These are phyloP conservation scores for Kregervanrija delftensis DNA, from an alignment of 805 yeast species.

Conservation along the genomic window DNA sequence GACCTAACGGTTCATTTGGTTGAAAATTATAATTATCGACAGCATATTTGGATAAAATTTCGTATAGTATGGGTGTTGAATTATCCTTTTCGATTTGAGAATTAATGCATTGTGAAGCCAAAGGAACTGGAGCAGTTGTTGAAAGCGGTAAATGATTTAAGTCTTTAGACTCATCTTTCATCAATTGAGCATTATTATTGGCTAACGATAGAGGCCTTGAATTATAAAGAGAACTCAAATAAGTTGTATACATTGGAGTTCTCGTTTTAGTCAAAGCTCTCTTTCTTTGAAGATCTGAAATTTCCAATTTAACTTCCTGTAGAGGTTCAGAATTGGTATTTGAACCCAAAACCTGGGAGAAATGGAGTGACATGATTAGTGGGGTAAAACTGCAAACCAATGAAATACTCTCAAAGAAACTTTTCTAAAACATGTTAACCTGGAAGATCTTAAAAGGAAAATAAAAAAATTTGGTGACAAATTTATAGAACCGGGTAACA, in stretches of 20 bases:
- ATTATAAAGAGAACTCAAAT: conserved; percentile 2
- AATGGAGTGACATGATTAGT: conserved; percentile 21
- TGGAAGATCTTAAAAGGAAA: too few relatives aligned
- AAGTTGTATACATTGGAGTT: conserved; percentile 3
- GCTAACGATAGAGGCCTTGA: too few relatives aligned
- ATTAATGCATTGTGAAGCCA: conserved; percentile 60
- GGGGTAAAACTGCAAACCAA: too few relatives aligned
- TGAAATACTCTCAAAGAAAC: too few relatives aligned
- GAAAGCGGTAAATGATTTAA: conserved; percentile 43
- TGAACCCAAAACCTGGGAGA: conserved; percentile 24
- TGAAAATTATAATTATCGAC: conserved; percentile 62
- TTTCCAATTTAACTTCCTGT: neutral
- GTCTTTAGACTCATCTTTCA: conserved; percentile 1
- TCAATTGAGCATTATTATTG: too few relatives aligned
- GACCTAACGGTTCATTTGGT: conserved; percentile 34
- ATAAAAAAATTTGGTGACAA: too few relatives aligned
- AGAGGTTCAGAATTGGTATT: neutral
- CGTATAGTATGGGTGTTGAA: conserved; percentile 50
- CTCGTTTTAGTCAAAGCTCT: conserved; percentile 19
- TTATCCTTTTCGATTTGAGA: conserved; percentile 52
- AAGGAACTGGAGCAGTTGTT: conserved; percentile 43
- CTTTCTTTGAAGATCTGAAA: conserved; percentile 21
- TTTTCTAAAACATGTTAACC: too few relatives aligned
- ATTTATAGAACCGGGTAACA: too few relatives aligned
- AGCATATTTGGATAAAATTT: conserved; percentile 49